Evolutionary conservation across 305 asterid genomes (phyloP), one percentile per base, ranked within the genome.

Genomic region (Rubia occidens): DNA sequence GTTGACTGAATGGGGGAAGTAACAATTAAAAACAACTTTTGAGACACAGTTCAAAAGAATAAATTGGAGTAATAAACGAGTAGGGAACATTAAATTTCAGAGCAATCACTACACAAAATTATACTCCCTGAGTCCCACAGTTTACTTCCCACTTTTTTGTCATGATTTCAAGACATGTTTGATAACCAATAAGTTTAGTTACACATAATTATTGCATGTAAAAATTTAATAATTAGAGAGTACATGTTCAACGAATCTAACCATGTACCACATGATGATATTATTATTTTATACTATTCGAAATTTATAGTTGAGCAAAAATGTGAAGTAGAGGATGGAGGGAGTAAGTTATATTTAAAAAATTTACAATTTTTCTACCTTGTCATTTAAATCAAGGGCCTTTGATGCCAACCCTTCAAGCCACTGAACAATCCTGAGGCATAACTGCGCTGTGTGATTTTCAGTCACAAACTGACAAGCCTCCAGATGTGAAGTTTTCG

Each of bases 381-480:
- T 85, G 74, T 74, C 86, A 65, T 89, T 96, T 81, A 91, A 91
- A 80, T 91, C 96, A 75, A 94, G 96, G 60, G 91, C 87, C 80
- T 86, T 91, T 75, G 96, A 94, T 35, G 97, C 91, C 81, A 94
- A 83, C 74, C 88, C 97, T 83, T 94, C 99, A 68, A 94, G 96
- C 99, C 99, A 94, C 76, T 91, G 96, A 82, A 91, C 93, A 80
- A 94, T 86, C 76, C 99, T 85, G 72, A 91, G 88, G 82, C 99
- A 90, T 70, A 91, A 82, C 74, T 94, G 96, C 8, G 96, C 95
- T 49, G 88, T 86, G 74, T 87, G 95, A 86, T 89, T 78, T 75
- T 26, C 81, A 39, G 80, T 68, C 74, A 91, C 97, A 77, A 86
- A 94, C 74, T 89, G 90, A 81, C 95, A 89, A 69, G 96, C 99